Evolutionary conservation across 306 rosid species (phyloP), one percentile per base, ranked within the genome.

Genomic region (Vigna angularis): DNA sequence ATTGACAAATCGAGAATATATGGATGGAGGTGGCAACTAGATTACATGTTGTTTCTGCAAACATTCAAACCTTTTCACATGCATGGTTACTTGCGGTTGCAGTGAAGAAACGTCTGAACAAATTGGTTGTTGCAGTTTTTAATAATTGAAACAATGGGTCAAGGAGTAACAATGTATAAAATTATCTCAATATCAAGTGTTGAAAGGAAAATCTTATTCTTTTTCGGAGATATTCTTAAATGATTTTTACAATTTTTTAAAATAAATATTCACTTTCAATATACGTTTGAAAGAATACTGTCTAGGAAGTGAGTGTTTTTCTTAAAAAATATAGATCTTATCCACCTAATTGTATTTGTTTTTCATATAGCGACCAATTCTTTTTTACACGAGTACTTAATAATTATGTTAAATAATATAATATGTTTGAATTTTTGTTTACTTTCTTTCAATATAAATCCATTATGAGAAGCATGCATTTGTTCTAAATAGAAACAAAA

Each of bases 11-110:
- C 30, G 26, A 66, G 17, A 20, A 66, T 64, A 20, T 36, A 4
- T 65, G 5, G 70, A 44, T 53, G 7, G 13, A 17, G 50, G 34
- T 55, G 78, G 50, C 58, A 66, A 52, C 55, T 59, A 47, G 48
- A 24, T 10, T 74, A 32, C 61, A 30, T 12, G 9, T 28, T 24
- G 26, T 22, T 50, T 77, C 48, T 17, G 59, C 22, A 4, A 28
- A 22, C 36, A 17, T 67, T n/a, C 34, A 26, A 44, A 67, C 57
- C 40, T 38, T 24, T 49, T 30, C 44, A 28, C 61, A 18, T 18
- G 52, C 34, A 18, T 6, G 3, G 18, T 66, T 12, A 44, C 55
- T 44, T 22, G 34, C 53, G 3, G 34, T 65, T 42, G 53, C 22
- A 13, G 72, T 67, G 55, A 67, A 44, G 36, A 66, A 22, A 20